These are phyloP conservation scores for Puccinia coronata DNA, from an alignment of 1,284 basidiomycete genomes.

Conservation along the genomic window DNA sequence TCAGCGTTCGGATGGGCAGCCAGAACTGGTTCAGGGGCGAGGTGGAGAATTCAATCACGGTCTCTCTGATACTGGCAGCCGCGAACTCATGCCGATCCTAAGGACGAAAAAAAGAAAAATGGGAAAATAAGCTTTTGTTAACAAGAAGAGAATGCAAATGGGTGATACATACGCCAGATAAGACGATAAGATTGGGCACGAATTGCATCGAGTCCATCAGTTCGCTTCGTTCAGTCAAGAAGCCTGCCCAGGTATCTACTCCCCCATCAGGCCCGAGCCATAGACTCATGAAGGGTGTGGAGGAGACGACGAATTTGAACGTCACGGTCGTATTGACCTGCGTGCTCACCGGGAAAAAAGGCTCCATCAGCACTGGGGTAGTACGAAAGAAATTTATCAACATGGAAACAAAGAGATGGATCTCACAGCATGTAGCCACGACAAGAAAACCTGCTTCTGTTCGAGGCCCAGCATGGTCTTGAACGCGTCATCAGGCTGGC, in stretches of 20 bases:
- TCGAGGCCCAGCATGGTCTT: conserved; percentile 72
- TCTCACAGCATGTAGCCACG: conserved; percentile 69
- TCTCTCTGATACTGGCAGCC: conserved; percentile 63
- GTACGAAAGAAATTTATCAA: neutral
- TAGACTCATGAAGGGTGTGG: conserved; percentile 75
- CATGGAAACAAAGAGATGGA: conserved; percentile 27
- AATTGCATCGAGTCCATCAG: conserved; percentile 67
- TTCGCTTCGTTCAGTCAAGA: conserved; percentile 66
- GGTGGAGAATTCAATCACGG: conserved; percentile 66
- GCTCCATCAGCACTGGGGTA: neutral
- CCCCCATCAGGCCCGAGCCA: conserved; percentile 69
- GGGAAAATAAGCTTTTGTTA: neutral
- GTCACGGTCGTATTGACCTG: conserved; percentile 72
- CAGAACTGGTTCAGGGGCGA: conserved; percentile 71
- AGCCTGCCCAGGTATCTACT: conserved; percentile 69
- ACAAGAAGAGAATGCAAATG: neutral
- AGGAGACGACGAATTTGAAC: conserved; percentile 78
- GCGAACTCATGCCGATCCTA: conserved; percentile 77
- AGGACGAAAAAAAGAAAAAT: neutral
- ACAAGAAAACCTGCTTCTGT: conserved; percentile 68
- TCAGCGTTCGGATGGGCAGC: conserved; percentile 61
- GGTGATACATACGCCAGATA: conserved; percentile 56
- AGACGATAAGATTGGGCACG: conserved; percentile 66
- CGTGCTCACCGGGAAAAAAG: conserved; percentile 2
- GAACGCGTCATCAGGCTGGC: conserved; percentile 55